These are phyloP conservation scores for Mesembryanthemum crystallinum DNA, from an alignment of 148 eudicot genomes.

Conservation along the genomic window DNA sequence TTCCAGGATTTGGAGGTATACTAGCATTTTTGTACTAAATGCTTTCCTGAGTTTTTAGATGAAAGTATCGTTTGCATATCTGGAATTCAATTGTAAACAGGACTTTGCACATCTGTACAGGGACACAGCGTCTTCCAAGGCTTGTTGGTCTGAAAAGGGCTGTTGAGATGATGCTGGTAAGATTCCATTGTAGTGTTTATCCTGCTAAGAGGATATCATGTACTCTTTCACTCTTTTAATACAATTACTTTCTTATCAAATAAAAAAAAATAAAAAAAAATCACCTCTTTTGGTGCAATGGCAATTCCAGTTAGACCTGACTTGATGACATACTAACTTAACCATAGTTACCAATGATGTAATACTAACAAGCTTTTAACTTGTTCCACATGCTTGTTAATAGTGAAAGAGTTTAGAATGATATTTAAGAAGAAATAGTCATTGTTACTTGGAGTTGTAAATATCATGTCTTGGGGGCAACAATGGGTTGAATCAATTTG, in stretches of 20 bases:
- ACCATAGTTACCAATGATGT: neutral
- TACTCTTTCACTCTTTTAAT: no score
- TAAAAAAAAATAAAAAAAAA: no score
- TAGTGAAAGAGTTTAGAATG: neutral
- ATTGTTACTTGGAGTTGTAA: neutral
- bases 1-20: constrained; percentile 89
- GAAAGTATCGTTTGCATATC: neutral
- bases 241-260: no score
- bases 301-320: neutral
- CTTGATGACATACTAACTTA: neutral
- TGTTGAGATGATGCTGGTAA: constrained; percentile 85
- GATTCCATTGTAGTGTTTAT: no score
- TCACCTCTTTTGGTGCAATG: constrained; percentile 7
- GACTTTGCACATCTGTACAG: constrained; percentile 32
- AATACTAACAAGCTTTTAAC: neutral
- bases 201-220: no score
- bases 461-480: neutral
- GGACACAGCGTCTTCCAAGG: constrained; percentile 96
- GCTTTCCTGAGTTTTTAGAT: neutral
- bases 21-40: neutral
- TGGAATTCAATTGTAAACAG: neutral
- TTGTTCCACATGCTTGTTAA: neutral
- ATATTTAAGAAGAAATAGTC: neutral
- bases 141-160: constrained; percentile 78
- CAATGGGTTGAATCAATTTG: neutral